These are phyloP conservation scores for Lecanicillium sp. DNA, from an alignment of 2,329 filamentous ascomycete genomes.

Conservation along the genomic window DNA sequence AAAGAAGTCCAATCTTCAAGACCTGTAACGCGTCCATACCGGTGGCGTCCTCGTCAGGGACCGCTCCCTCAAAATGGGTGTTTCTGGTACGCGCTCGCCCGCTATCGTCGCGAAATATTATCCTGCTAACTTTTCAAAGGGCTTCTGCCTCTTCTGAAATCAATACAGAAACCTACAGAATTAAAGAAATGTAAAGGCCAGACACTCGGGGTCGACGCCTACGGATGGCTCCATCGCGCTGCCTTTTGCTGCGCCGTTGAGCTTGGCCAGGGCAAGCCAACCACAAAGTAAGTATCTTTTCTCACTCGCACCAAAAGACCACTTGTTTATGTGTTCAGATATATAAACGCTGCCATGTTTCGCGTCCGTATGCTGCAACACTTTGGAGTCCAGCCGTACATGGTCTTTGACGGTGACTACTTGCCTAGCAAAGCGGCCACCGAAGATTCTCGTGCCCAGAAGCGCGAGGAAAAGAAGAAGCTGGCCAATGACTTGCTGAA, in stretches of 20 bases:
- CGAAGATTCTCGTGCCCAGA: conserved; percentile 67
- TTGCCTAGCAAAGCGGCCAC: conserved; percentile 89
- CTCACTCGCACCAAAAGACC: not conserved
- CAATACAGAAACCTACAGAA: conserved; percentile 82
- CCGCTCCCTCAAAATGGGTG: conserved; percentile 22
- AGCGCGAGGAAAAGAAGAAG: conserved; percentile 68
- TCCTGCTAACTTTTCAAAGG: conserved; percentile 44
- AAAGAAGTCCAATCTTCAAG: too few relatives aligned
- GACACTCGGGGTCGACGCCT: conserved; percentile 90
- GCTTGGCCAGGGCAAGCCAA: conserved; percentile 80
- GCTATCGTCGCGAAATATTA: too few relatives aligned
- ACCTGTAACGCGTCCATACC: too few relatives aligned
- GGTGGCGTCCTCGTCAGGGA: not conserved
- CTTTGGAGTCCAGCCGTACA: conserved; percentile 87
- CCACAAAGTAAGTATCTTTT: conserved; percentile 59
- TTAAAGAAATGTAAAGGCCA: conserved; percentile 82
- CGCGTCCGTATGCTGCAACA: conserved; percentile 90
- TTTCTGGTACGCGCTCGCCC: conserved; percentile 23
- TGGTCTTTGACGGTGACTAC: conserved; percentile 94
- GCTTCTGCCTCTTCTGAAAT: conserved; percentile 85
- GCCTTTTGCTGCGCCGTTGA: conserved; percentile 86
- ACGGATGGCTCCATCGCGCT: conserved; percentile 96
- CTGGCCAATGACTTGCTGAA: conserved; percentile 70
- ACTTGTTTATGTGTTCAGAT: conserved; percentile 55
- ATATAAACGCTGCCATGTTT: conserved; percentile 82